Evolutionary conservation across 331 rosid species (phyloP).

Genomic region (Rosa hybrid): DNA sequence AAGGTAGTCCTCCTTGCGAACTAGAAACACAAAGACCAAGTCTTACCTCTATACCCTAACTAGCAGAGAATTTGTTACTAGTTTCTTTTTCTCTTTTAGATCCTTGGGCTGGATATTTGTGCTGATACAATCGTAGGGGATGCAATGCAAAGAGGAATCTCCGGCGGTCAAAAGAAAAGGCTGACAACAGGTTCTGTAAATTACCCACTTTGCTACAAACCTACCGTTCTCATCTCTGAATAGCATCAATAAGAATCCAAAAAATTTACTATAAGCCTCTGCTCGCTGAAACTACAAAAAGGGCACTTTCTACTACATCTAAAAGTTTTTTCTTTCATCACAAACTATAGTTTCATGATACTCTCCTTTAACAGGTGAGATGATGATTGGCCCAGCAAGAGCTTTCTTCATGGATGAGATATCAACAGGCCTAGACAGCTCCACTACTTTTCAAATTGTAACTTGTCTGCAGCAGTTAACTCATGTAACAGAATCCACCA

Average conservation of each 20-base stretch:
- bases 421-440: conserved; percentile 20
- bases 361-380: not conserved
- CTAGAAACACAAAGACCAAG: too few relatives aligned
- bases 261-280: too few relatives aligned
- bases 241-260: not conserved
- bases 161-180: conserved; percentile 16
- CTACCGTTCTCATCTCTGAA: not conserved
- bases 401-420: conserved; percentile 23
- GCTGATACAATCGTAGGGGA: conserved; percentile 31
- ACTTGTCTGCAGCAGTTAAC: conserved; percentile 19
- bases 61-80: not conserved
- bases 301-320: too few relatives aligned
- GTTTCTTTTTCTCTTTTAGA: conserved; percentile 1
- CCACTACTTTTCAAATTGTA: conserved; percentile 13
- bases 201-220: too few relatives aligned
- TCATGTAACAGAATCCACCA: conserved; percentile 16
- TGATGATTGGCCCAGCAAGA: conserved; percentile 20
- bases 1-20: conserved; percentile 20
- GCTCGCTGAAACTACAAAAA: not conserved
- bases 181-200: not conserved
- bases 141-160: conserved; percentile 16
- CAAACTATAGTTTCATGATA: too few relatives aligned
- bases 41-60: too few relatives aligned
- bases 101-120: conserved; percentile 32
- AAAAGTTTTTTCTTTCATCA: too few relatives aligned